These are phyloP conservation scores for Persicaria tinctoria DNA, from an alignment of 148 eudicot genomes.

Conservation along the genomic window DNA sequence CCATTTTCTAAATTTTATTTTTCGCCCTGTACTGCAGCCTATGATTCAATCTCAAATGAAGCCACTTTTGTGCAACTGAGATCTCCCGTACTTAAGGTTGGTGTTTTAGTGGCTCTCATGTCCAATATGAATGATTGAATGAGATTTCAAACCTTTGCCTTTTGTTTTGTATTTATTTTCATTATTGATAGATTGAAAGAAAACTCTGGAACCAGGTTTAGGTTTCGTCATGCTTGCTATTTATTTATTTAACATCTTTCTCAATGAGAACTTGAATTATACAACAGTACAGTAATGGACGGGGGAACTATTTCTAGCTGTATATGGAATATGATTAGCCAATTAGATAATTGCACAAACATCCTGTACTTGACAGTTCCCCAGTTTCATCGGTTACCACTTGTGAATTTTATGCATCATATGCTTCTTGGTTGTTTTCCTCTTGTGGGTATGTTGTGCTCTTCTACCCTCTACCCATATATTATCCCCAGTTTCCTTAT, in stretches of 20 bases:
- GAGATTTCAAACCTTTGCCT: not conserved
- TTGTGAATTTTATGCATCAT: not conserved
- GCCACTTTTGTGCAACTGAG: constrained; percentile 77
- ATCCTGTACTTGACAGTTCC: not conserved
- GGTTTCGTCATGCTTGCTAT: not conserved
- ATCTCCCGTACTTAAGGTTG: constrained; percentile 83
- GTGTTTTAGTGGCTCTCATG: not conserved
- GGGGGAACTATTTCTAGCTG: not conserved
- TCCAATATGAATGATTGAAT: not conserved
- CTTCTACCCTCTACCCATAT: not conserved
- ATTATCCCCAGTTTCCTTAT: not conserved
- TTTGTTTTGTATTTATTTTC: not conserved
- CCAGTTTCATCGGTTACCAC: not conserved
- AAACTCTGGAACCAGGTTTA: not conserved
- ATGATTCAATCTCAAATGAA: constrained; percentile 38
- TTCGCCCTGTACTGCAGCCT: constrained; percentile 39
- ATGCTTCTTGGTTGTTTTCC: not conserved
- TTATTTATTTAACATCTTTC: not conserved
- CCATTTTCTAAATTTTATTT: not conserved
- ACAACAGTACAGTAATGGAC: not conserved
- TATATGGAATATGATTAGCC: not conserved
- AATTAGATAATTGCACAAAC: not conserved
- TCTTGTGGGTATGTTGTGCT: not conserved
- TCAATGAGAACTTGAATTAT: not conserved
- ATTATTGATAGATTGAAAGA: not conserved